Percentiles rank a stretch among this genome's conserved stretches.
Evolutionary conservation across 2,329 filamentous ascomycete genomes (phyloP).

Genomic region (Stenocarpella maydis): DNA sequence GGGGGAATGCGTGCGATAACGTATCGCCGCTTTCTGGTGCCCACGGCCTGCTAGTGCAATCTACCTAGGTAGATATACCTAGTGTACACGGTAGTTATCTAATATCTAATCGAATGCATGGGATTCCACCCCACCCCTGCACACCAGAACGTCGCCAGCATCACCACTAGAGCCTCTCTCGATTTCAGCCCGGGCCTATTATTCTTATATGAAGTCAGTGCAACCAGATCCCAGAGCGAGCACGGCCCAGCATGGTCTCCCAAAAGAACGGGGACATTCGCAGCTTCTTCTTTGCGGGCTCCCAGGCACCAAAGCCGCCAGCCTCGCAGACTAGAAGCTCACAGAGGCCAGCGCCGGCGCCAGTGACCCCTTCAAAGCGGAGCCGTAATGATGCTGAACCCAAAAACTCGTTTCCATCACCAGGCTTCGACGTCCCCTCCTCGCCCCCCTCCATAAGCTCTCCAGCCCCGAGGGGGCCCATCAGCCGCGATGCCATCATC

Average conservation of each 20-base stretch:
- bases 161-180: neutral
- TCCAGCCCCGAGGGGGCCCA: constrained; percentile 40
- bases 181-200: neutral
- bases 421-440: constrained; percentile 13
- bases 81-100: no score
- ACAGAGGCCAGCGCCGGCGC: neutral
- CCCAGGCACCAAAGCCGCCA: constrained; percentile 30
- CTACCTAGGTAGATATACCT: no score
- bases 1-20: neutral
- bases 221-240: constrained; percentile 8
- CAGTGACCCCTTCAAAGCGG: neutral
- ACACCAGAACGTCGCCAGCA: neutral
- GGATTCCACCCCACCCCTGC: no score
- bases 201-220: neutral
- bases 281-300: constrained; percentile 51
- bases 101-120: no score
- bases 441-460: constrained; percentile 38
- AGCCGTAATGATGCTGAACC: neutral
- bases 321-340: constrained; percentile 3
- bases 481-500: constrained; percentile 66
- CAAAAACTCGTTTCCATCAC: neutral
- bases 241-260: neutral
- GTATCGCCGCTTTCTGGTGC: neutral
- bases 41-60: neutral
- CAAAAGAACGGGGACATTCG: constrained; percentile 45